These are phyloP conservation scores for Theileria orientalis DNA, from an alignment of 169 alveolate species.

Conservation along the genomic window DNA sequence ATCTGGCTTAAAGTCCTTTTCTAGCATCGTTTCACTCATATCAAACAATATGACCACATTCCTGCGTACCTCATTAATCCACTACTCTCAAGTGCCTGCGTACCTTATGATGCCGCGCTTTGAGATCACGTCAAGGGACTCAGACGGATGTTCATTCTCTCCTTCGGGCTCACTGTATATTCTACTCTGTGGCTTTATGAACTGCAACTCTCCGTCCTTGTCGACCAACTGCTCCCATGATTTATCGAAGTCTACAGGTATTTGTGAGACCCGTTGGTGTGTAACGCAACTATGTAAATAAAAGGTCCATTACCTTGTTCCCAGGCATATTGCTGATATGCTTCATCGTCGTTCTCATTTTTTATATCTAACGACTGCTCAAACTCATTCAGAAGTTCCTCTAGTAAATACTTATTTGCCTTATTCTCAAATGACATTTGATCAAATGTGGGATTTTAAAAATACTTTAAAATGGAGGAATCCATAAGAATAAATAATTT, in stretches of 20 bases:
- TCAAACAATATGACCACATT: slow-evolving; percentile 72
- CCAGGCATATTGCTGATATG: slow-evolving; percentile 75
- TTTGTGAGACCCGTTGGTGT: too few relatives aligned
- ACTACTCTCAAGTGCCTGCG: too few relatives aligned
- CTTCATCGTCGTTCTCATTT: slow-evolving; percentile 64
- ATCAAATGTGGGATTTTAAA: background rate
- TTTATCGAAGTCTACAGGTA: slow-evolving; percentile 68
- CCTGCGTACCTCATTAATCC: too few relatives aligned
- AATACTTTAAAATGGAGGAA: too few relatives aligned
- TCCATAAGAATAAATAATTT: too few relatives aligned
- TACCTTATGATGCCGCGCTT: slow-evolving; percentile 74
- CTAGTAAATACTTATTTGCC: slow-evolving; percentile 28
- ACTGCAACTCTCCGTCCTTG: slow-evolving; percentile 74
- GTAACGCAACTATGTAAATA: background rate
- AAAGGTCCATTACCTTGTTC: slow-evolving; percentile 62
- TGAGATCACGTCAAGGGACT: slow-evolving; percentile 27
- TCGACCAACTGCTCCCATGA: slow-evolving; percentile 79
- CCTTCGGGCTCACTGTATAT: slow-evolving; percentile 20
- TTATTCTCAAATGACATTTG: slow-evolving; percentile 16
- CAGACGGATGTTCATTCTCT: slow-evolving; percentile 2
- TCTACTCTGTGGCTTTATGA: slow-evolving; percentile 58
- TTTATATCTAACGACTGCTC: slow-evolving; percentile 48
- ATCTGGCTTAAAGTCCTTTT: slow-evolving; percentile 77
- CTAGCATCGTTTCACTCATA: slow-evolving; percentile 73
- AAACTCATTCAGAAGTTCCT: slow-evolving; percentile 54